Evolutionary conservation across 805 yeast species (phyloP).

Genomic region (Lachancea meyersii): DNA sequence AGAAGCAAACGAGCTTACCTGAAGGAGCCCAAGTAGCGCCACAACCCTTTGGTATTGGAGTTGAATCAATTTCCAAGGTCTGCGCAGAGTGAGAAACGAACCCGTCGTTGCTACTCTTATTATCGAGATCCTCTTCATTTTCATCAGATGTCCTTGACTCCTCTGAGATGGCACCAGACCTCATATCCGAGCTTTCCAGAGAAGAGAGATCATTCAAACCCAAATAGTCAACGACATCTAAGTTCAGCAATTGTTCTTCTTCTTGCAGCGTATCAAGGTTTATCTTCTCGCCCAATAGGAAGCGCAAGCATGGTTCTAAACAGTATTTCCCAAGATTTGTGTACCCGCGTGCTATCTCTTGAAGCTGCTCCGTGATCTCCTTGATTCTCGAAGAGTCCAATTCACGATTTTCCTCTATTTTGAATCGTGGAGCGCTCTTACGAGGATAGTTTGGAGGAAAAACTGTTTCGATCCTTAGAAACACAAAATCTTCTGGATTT

Average conservation of each 20-base stretch:
- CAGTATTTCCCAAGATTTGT: conserved; percentile 59
- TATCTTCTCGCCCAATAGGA: conserved; percentile 75
- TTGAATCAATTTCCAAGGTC: conserved; percentile 51
- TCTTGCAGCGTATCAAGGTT: conserved; percentile 35
- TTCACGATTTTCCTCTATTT: conserved; percentile 76
- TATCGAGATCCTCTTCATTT: conserved; percentile 24
- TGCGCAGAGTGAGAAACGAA: conserved; percentile 15
- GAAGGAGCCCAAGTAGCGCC: conserved; percentile 83
- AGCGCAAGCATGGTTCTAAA: conserved; percentile 72
- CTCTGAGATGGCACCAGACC: conserved; percentile 31
- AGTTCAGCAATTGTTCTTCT: conserved; percentile 31
- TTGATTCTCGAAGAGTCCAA: conserved; percentile 43
- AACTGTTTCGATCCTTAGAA: conserved; percentile 60
- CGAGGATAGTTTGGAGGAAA: conserved; percentile 74
- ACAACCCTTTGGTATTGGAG: conserved; percentile 90
- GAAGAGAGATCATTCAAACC: conserved; percentile 34
- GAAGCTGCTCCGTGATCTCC: conserved; percentile 46
- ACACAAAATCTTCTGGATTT: conserved; percentile 41
- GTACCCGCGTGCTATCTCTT: conserved; percentile 50
- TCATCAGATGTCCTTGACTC: conserved; percentile 38
- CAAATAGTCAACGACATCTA: conserved; percentile 27
- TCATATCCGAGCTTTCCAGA: conserved; percentile 30
- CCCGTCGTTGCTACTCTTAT: conserved; percentile 4
- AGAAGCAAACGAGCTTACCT: conserved; percentile 79
- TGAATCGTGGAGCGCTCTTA: conserved; percentile 47